Base-by-base conservation (phyloP, 1,284 basidiomycete genomes). In the Ustilago lituana region DNA sequence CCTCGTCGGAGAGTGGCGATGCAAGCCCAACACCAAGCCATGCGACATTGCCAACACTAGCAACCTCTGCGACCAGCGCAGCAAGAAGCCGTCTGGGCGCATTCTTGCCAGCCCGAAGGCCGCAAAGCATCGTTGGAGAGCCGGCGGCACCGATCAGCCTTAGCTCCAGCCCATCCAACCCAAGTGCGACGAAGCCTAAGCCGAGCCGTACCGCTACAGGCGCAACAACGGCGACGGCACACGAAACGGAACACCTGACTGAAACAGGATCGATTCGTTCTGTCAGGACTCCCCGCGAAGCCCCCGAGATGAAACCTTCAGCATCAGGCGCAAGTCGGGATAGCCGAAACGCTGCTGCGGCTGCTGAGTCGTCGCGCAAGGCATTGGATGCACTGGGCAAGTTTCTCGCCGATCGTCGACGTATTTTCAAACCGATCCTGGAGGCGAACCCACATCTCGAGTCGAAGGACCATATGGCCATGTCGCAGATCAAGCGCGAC, bases 391-490 rank as follows among this genome's bases (percentile, higher is more conserved):
- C 78, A 2, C 71, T 82, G 10, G 78, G 76, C 14, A 70, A 78
- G 29, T 82, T 80, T 44, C 70, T 82, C 20, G 77, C 76, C 5
- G 80, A 82, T 40, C 71, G 80, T 24, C 71, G 80, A 29, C 64
- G 80, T 8, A 74, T 82, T 49, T 74, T 79, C 57, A 78, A 76
- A 44, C 71, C 76, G 14, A 62, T 76, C n/a, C 56, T 76, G 9
- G 76, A 76, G 26, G 27, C 63, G 14, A 49, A 44, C 26, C 61
- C 53, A 29, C 63, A 50, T 27, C 65, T 59, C 12, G 55, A 62
- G 36, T 63, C 63, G 36, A 72, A 67, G 46, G 59, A 67, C 24
- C 74, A 62, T 45, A 64, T 63, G 60, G 52, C 49, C 26, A 64
- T 65, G 69, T 73, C 73, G 45, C 72, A 74, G 52, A 64, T 74